phyloP scores from a whole-genome alignment of 805 yeast species.

The Metschnikowia kofuensis region DNA sequence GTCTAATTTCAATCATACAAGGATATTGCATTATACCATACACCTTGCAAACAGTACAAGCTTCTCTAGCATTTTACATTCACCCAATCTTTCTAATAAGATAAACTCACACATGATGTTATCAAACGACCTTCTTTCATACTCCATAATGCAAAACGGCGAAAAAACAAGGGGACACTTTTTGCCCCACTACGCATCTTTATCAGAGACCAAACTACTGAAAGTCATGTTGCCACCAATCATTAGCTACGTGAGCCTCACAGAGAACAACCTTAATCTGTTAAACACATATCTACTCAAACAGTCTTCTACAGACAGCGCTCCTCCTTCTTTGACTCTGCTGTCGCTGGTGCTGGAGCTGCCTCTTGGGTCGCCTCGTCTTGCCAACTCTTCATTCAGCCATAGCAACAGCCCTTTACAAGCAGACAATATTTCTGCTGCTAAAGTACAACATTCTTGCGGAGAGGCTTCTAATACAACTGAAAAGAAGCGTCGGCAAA shows the following conservation, averaged over 20 bases:
- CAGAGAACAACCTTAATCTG: conserved; percentile 21
- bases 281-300: conserved; percentile 13
- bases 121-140: conserved; percentile 33
- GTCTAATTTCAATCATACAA: too few relatives aligned
- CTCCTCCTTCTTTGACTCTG: conserved; percentile 19
- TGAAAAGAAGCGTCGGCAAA: conserved; percentile 47
- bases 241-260: conserved; percentile 14
- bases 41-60: neutral
- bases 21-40: too few relatives aligned
- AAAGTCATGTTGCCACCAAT: conserved; percentile 17
- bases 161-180: conserved; percentile 18
- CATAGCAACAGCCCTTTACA: neutral
- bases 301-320: conserved; percentile 5
- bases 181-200: conserved; percentile 17
- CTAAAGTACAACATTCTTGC: neutral
- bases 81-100: too few relatives aligned
- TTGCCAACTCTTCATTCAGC: neutral
- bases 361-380: conserved; percentile 19
- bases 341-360: conserved; percentile 20
- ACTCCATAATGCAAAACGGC: conserved; percentile 38
- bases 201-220: conserved; percentile 4
- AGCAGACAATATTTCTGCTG: neutral
- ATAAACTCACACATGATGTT: neutral
- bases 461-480: neutral
- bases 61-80: neutral